A percentile compares a stretch with the other conserved stretches of the same genome.
These are phyloP conservation scores for Arthroderma sp. DNA, from an alignment of 2,329 filamentous ascomycete genomes.

Conservation along the genomic window DNA sequence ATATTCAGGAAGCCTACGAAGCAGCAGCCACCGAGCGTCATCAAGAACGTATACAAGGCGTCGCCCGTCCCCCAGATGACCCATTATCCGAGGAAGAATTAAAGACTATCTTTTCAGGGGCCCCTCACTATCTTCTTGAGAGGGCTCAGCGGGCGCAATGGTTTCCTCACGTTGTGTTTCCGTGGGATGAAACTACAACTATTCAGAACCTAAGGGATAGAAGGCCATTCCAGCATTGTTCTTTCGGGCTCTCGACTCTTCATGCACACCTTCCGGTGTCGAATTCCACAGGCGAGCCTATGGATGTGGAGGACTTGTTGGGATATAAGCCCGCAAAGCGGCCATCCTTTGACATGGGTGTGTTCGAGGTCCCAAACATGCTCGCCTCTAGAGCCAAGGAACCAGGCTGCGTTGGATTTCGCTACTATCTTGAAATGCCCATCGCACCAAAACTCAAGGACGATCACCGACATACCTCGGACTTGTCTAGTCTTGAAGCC, in stretches of 20 bases:
- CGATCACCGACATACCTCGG: constrained; percentile 13
- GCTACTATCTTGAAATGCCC: constrained; percentile 35
- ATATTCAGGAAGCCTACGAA: constrained; percentile 9
- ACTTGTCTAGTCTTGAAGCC: constrained; percentile 11
- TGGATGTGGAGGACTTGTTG: constrained; percentile 12
- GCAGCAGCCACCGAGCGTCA: constrained; percentile 1
- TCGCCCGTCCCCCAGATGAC: constrained; percentile 2
- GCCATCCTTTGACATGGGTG: constrained; percentile 31
- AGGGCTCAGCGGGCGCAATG: constrained; percentile 26
- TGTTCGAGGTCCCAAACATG: constrained; percentile 39
- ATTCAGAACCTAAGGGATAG: constrained; percentile 31
- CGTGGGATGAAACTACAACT: constrained; percentile 28
- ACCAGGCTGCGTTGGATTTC: constrained; percentile 34
- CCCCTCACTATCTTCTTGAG: constrained; percentile 34
- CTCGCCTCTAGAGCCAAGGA: constrained; percentile 32
- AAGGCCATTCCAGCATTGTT: constrained; percentile 26
- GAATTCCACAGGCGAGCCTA: constrained; percentile 9
- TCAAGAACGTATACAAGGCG: not conserved
- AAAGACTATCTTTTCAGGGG: constrained; percentile 29
- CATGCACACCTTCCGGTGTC: constrained; percentile 33
- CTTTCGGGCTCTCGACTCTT: constrained; percentile 30
- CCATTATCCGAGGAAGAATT: constrained; percentile 21
- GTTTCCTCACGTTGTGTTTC: constrained; percentile 33
- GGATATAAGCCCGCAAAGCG: constrained; percentile 17
- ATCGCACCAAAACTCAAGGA: constrained; percentile 17